Conservation (phyloP, 306 rosid species). For the Prosopis cineraria region DNA sequence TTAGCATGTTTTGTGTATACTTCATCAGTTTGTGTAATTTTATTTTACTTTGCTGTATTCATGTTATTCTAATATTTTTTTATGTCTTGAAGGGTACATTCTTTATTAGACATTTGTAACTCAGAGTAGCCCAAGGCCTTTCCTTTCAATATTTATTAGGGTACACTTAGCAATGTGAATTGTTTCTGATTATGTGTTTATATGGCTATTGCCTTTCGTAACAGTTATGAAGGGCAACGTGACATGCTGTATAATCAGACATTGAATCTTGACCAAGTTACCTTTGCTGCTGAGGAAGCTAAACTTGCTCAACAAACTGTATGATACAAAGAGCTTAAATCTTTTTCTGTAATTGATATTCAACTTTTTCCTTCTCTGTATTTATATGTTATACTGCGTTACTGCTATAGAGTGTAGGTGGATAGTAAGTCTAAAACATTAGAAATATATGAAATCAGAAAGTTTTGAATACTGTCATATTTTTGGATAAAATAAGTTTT, state of each 20-base stretch:
- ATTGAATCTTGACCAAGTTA: conserved; percentile 93
- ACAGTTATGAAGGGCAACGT: conserved; percentile 98
- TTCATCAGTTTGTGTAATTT: background rate
- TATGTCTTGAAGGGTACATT: background rate
- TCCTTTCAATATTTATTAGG: conserved; percentile 22
- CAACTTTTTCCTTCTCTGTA: background rate
- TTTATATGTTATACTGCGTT: background rate
- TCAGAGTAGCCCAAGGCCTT: background rate
- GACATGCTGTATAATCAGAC: conserved; percentile 95
- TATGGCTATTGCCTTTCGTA: conserved; percentile 25
- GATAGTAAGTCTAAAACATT: background rate
- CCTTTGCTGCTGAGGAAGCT: conserved; percentile 84
- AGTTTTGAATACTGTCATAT: background rate
- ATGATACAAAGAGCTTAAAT: conserved; percentile 39
- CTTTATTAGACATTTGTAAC: background rate
- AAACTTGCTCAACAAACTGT: conserved; percentile 98
- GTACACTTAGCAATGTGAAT: conserved; percentile 20
- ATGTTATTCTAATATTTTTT: background rate
- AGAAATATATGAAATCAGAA: background rate
- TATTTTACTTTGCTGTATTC: background rate
- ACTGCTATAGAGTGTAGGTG: background rate
- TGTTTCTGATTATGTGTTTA: conserved; percentile 3
- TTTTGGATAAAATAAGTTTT: background rate
- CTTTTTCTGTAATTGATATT: conserved; percentile 13
- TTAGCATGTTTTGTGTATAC: background rate